Percentiles rank a stretch among this genome's conserved stretches.
These are phyloP conservation scores for Fusarium illudens DNA, from an alignment of 2,329 filamentous ascomycete species.

Conservation along the genomic window DNA sequence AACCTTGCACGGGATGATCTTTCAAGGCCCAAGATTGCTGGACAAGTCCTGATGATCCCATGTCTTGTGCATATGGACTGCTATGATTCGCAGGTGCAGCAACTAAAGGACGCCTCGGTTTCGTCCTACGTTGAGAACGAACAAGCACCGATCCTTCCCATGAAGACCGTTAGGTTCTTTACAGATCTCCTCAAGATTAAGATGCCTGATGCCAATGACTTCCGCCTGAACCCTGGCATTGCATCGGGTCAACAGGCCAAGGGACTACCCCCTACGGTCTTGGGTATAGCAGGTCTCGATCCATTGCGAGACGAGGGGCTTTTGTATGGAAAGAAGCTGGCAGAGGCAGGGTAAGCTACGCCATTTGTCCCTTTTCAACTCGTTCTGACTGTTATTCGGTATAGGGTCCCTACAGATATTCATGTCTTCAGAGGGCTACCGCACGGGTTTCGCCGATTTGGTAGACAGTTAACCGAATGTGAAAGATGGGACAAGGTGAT, in stretches of 20 bases:
- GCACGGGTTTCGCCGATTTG: not conserved
- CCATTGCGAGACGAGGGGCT: constrained; percentile 58
- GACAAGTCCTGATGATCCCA: constrained; percentile 62
- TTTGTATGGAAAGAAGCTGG: constrained; percentile 53
- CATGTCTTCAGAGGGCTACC: not conserved
- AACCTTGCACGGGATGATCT: constrained; percentile 38
- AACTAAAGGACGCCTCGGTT: constrained; percentile 46
- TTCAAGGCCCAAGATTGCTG: constrained; percentile 48
- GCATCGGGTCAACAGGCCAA: constrained; percentile 42
- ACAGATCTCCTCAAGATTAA: not conserved
- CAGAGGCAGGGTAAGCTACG: constrained; percentile 51
- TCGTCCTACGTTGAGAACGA: constrained; percentile 56
- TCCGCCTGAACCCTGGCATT: not conserved
- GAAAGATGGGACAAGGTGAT: not conserved
- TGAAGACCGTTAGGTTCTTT: not conserved
- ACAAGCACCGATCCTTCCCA: constrained; percentile 30
- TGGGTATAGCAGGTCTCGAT: constrained; percentile 57
- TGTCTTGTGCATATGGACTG: constrained; percentile 44
- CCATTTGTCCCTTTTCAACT: not conserved
- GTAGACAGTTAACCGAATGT: not conserved
- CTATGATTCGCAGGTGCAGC: constrained; percentile 41
- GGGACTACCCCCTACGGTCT: constrained; percentile 53
- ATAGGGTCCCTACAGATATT: not conserved
- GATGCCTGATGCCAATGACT: not conserved
- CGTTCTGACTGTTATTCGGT: not conserved